Base-by-base conservation (phyloP, 495 filamentous ascomycete species). In the Penicillium parvum region DNA sequence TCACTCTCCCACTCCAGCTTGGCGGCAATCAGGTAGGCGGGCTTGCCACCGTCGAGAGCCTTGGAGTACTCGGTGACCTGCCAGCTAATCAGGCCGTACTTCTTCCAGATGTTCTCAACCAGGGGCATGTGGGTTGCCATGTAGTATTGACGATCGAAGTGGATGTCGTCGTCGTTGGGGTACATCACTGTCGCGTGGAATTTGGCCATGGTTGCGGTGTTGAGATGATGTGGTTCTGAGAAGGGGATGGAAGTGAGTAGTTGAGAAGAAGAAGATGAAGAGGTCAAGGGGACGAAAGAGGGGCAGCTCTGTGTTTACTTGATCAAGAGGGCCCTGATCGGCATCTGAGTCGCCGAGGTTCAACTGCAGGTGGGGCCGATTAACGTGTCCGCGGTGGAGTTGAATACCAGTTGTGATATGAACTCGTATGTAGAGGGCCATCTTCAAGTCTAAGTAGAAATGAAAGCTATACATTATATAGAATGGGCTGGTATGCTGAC, bases 111-210 rank as follows among this genome's bases (percentile, higher is more conserved):
- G 5, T 16, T 17, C 7, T 57, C 57, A 8, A 57, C 53, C 5
- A 60, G 45, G 9, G 57, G 57, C 57, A 60, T 57, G 40, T 60
- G 57, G 17, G 44, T 45, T 41, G 52, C 35, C 30, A 60, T 32
- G 45, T 60, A 60, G 50, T 60, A 60, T n/a, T 45, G 29, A 23
- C 50, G 50, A 25, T 60, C 42, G 46, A 60, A 60, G 5, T 38
- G 33, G 47, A 47, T 47, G 23, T 42, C 53, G 5, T 25, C 37
- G 10, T 52, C 41, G 21, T 60, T 60, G 45, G 57, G 57, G 43
- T 60, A 60, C 37, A 50, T 43, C 28, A 60, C 50, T 10, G 41
- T 19, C 7, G 39, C 44, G 39, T 45, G 49, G 42, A 38, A 48
- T n/a, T n/a, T n/a, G 12, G 44, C n/a, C 57, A 60, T 60, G 15